These are phyloP conservation scores for Suillus weaverae DNA, from an alignment of 768 basidiomycete species.

Conservation along the genomic window DNA sequence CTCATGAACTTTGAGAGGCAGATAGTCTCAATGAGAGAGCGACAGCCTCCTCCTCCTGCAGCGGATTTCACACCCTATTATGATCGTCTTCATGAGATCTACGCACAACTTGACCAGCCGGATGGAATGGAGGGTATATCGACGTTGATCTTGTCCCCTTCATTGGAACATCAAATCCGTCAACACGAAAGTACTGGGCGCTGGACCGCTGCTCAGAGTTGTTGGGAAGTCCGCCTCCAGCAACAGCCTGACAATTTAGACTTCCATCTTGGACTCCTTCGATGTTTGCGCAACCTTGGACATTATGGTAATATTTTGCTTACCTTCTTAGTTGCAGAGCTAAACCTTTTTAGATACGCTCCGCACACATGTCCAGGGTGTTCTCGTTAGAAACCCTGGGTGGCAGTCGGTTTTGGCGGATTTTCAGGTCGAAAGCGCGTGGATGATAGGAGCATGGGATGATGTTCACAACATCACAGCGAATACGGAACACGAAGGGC, in stretches of 20 bases:
- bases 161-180: slow-evolving; percentile 93
- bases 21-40: slow-evolving; percentile 51
- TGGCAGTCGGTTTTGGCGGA: slow-evolving; percentile 79
- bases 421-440: slow-evolving; percentile 91
- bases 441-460: slow-evolving; percentile 94
- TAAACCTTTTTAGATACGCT: slow-evolving; percentile 67
- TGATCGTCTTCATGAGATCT: slow-evolving; percentile 93
- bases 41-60: slow-evolving; percentile 41
- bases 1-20: slow-evolving; percentile 94
- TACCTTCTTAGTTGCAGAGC: slow-evolving; percentile 3
- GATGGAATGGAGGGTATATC: slow-evolving; percentile 99
- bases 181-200: slow-evolving; percentile 96
- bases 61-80: slow-evolving; percentile 56
- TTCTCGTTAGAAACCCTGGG: slow-evolving; percentile 78
- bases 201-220: slow-evolving; percentile 99
- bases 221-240: slow-evolving; percentile 96
- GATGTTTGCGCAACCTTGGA: slow-evolving; percentile 90
- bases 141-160: slow-evolving; percentile 81
- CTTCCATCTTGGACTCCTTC: slow-evolving; percentile 84
- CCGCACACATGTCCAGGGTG: slow-evolving; percentile 90
- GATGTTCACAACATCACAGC: slow-evolving; percentile 68
- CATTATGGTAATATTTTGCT: slow-evolving; percentile 73
- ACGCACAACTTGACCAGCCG: slow-evolving; percentile 93
- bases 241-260: slow-evolving; percentile 86
- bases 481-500: slow-evolving; percentile 46